These are phyloP conservation scores for Lippia alba DNA, from an alignment of 305 asterid genomes.

Conservation along the genomic window DNA sequence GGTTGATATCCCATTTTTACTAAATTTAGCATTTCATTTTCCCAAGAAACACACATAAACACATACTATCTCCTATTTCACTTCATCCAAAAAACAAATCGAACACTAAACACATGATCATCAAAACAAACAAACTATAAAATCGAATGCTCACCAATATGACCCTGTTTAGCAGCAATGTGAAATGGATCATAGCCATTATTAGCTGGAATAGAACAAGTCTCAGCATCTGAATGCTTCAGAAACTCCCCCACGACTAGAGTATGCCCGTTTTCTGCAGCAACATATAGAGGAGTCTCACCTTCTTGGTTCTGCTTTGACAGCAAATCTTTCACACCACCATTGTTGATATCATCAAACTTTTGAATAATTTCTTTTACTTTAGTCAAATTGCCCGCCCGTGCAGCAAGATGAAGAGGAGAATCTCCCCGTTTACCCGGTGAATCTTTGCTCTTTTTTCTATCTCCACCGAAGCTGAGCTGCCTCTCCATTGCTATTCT, in stretches of 20 bases:
- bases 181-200: conserved; percentile 94
- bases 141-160: conserved; percentile 59
- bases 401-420: conserved; percentile 86
- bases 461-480: conserved; percentile 80
- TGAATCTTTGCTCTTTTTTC: conserved; percentile 77
- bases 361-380: conserved; percentile 74
- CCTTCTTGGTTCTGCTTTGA: conserved; percentile 92
- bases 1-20: neutral
- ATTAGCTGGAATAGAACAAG: conserved; percentile 73
- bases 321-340: conserved; percentile 60
- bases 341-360: conserved; percentile 46
- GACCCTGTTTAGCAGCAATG: conserved; percentile 92
- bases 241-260: conserved; percentile 77
- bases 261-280: conserved; percentile 85
- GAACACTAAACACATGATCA: neutral
- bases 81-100: conserved; percentile 16
- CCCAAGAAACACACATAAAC: neutral
- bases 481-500: conserved; percentile 94
- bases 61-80: conserved; percentile 10
- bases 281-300: conserved; percentile 83
- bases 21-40: conserved; percentile 1
- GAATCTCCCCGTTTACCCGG: conserved; percentile 94
- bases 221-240: conserved; percentile 76
- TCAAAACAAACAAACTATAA: neutral
- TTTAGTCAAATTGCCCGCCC: conserved; percentile 83